Conservation (phyloP, 169 alveolate species). For the Plasmodium reichenowi region DNA sequence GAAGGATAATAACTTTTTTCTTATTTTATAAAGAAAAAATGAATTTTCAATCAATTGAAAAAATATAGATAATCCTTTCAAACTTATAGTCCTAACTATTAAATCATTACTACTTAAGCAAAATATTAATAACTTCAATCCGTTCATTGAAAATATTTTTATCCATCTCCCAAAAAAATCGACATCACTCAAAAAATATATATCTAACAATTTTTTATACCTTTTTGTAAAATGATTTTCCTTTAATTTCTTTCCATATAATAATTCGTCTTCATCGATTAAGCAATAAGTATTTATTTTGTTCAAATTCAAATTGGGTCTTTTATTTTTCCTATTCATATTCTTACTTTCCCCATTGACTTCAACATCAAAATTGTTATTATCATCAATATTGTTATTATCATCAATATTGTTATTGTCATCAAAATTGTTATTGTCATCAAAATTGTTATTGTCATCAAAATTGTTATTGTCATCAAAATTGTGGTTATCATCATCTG, state of each 20-base stretch:
- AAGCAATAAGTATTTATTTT: conserved; percentile 34
- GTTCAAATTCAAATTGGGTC: not conserved
- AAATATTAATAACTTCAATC: conserved; percentile 62
- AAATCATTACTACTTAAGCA: conserved; percentile 75
- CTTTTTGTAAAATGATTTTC: conserved; percentile 52
- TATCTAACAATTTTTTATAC: conserved; percentile 49
- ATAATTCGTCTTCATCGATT: conserved; percentile 25
- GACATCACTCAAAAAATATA: conserved; percentile 45
- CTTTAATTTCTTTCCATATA: conserved; percentile 55
- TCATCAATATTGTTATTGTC: not conserved
- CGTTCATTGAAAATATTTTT: conserved; percentile 43
- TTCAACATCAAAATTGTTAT: not conserved
- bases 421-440: not conserved
- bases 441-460: not conserved
- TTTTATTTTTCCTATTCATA: not conserved
- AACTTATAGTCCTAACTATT: conserved; percentile 67
- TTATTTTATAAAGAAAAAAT: conserved; percentile 67
- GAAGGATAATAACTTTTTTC: conserved; percentile 26
- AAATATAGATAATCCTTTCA: conserved; percentile 75
- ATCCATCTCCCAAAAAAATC: conserved; percentile 76
- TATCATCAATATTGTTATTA: not conserved
- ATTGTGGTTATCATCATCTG: not conserved
- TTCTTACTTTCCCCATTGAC: not conserved
- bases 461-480: not conserved
- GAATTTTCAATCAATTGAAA: conserved; percentile 56